Conservation (phyloP, 2,329 filamentous ascomycete species). For the Ramularia collo-cygni region DNA sequence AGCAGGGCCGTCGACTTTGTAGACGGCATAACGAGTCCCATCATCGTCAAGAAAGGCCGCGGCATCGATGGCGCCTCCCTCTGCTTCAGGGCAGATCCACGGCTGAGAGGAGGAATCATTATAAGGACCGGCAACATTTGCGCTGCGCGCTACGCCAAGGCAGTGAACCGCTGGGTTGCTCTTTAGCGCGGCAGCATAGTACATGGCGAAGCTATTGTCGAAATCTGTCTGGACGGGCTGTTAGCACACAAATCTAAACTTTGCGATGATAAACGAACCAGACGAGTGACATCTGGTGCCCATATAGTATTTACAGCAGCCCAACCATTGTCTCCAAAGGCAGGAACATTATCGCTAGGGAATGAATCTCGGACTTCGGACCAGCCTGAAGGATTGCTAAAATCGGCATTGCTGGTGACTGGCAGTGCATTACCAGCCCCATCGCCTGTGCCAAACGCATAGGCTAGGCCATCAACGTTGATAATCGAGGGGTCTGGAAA, state of each 20-base stretch:
- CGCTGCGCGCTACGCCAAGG: constrained; percentile 18
- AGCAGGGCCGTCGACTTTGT: constrained; percentile 60
- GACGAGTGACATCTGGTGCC: constrained; percentile 51
- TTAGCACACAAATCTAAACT: no score
- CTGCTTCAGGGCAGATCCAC: constrained; percentile 15
- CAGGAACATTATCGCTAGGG: constrained; percentile 29
- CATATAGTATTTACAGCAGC: constrained; percentile 34
- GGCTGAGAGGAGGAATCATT: constrained; percentile 14
- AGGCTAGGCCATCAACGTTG: constrained; percentile 43
- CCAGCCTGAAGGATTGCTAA: constrained; percentile 39
- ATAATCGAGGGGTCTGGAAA: constrained; percentile 51
- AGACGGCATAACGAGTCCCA: constrained; percentile 53
- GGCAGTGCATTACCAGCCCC: constrained; percentile 44
- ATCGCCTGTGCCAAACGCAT: constrained; percentile 42
- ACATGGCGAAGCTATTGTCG: constrained; percentile 22
- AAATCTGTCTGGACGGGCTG: no score
- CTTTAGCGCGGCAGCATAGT: constrained; percentile 20
- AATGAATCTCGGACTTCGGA: constrained; percentile 42
- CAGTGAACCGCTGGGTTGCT: constrained; percentile 18
- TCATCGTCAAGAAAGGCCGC: constrained; percentile 52
- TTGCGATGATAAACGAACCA: no score
- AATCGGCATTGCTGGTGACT: constrained; percentile 43
- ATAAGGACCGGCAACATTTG: constrained; percentile 19
- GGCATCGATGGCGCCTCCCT: constrained; percentile 50
- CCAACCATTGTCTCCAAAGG: constrained; percentile 7